Conservation (phyloP, 768 basidiomycete genomes). For the Suillus americanus region DNA sequence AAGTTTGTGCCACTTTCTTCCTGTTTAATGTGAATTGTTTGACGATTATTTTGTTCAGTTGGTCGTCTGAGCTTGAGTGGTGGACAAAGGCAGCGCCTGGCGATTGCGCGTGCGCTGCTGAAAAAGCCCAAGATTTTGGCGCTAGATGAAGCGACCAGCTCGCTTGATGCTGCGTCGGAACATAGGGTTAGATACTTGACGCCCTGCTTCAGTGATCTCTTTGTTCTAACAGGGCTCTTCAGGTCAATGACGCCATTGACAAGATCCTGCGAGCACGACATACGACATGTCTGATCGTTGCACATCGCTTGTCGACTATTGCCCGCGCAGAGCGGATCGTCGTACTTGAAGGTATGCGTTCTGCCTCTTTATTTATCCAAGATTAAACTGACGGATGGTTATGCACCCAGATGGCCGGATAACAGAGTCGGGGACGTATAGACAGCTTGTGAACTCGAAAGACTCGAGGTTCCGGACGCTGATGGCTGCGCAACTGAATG, state of each 20-base stretch:
- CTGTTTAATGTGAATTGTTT: constrained; percentile 2
- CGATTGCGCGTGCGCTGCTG: constrained; percentile 84
- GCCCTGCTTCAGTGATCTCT: neutral
- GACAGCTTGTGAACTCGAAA: constrained; percentile 65
- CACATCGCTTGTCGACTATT: constrained; percentile 87
- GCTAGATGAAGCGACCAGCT: constrained; percentile 87
- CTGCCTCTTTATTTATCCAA: neutral
- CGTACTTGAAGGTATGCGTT: constrained; percentile 73
- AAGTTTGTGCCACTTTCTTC: constrained; percentile 49
- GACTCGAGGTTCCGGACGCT: constrained; percentile 82
- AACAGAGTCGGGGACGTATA: constrained; percentile 80
- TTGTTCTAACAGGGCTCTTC: neutral
- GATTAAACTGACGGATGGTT: neutral
- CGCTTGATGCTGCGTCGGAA: constrained; percentile 87
- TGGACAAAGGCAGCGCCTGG: constrained; percentile 79
- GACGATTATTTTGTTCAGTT: constrained; percentile 38
- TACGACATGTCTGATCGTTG: constrained; percentile 88
- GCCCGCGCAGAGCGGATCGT: constrained; percentile 88
- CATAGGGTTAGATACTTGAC: constrained; percentile 51
- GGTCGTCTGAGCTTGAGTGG: constrained; percentile 41
- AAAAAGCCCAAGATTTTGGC: constrained; percentile 88
- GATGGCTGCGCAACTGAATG: constrained; percentile 86
- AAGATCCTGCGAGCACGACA: constrained; percentile 76
- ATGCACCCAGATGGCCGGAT: constrained; percentile 62
- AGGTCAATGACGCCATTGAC: constrained; percentile 91